Evolutionary conservation across 2,329 filamentous ascomycete genomes (phyloP).

Genomic region (Claviceps paspali): DNA sequence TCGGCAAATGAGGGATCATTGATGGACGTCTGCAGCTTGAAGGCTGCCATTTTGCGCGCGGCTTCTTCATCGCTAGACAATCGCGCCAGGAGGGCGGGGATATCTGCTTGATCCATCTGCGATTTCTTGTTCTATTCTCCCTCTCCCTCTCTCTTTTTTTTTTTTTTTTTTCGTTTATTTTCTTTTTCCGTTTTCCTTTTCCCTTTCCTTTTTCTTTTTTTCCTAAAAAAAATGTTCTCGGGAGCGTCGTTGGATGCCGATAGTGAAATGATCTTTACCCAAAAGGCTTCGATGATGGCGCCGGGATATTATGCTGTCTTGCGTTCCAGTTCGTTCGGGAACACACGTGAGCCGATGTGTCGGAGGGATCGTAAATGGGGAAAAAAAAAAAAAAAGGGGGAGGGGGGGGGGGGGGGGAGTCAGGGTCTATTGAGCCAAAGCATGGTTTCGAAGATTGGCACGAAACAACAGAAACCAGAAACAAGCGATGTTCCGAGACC

Average conservation of each 20-base stretch:
- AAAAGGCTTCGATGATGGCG: background rate
- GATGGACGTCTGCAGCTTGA: conserved; percentile 91
- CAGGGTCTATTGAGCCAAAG: background rate
- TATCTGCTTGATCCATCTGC: conserved; percentile 50
- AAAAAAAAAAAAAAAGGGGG: background rate
- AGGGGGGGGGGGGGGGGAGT: no score
- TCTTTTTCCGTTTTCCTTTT: no score
- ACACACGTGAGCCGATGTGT: background rate
- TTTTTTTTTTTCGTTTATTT: background rate
- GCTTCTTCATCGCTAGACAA: conserved; percentile 66
- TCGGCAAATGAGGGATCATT: conserved; percentile 94
- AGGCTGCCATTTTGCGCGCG: conserved; percentile 94
- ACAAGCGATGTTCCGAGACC: background rate
- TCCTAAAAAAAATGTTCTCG: no score
- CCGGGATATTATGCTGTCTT: background rate
- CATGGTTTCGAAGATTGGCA: background rate
- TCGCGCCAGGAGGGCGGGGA: conserved; percentile 48
- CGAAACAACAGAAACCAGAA: no score
- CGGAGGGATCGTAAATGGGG: no score
- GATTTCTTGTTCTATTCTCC: background rate
- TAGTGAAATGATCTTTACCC: no score
- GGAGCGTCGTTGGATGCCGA: conserved; percentile 5
- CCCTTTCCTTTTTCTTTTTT: no score
- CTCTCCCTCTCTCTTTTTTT: background rate
- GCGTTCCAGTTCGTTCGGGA: background rate